Base-by-base conservation (phyloP, 192 early-diverging fungal species). In the Gorgonomyces haynaldii region DNA sequence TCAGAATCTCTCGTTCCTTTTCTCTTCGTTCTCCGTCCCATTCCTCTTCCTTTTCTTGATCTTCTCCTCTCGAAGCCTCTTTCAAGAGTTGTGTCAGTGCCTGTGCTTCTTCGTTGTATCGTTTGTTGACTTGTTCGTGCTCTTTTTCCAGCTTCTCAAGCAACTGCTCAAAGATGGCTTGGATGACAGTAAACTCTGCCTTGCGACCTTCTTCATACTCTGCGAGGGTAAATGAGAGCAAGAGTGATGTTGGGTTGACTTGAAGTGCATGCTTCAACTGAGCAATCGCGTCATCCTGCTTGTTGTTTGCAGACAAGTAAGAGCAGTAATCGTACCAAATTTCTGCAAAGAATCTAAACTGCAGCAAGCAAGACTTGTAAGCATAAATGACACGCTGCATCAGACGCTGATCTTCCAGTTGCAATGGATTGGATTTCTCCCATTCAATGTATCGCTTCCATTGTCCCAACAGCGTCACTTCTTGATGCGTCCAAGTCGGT, bases 371-470 rank as follows among this genome's bases (percentile, higher is more conserved):
- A 45, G 86, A 86, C 49, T 83, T 84, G 58, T 92, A 98, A 0
- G 84, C 85, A 64, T 83, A 90, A 1, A 77, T 60, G 0, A 96
- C 82, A 9, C 94, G 75, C 28, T 75, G 64, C 5, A 75, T 61
- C 13, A 92, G 44, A 0, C 45, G 32, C 12, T 60, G 47, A 24
- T 88, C 86, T 30, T 83, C 84, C 24, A 95, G 53, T 13, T 70
- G 69, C 28, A 98, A 60, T 15, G 94, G 94, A 52, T 98, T 92
- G 9, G 69, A 62, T 27, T 66, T 72, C 58, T 98, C 94, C 94
- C 94, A 98, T 42, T 74, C 68, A 50, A 98, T 83, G 58, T 83
- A 92, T 10, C 68, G 57, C 51, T 89, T 91, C 94, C 90, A 94
- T 6, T 79, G 68, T 12, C 70, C 65, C 27, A 89, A 58, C 37